Evolutionary conservation across 1,139 yeast species (phyloP), one percentile per base, ranked within the genome.

Genomic region (Debaryomycetaceae sp.): DNA sequence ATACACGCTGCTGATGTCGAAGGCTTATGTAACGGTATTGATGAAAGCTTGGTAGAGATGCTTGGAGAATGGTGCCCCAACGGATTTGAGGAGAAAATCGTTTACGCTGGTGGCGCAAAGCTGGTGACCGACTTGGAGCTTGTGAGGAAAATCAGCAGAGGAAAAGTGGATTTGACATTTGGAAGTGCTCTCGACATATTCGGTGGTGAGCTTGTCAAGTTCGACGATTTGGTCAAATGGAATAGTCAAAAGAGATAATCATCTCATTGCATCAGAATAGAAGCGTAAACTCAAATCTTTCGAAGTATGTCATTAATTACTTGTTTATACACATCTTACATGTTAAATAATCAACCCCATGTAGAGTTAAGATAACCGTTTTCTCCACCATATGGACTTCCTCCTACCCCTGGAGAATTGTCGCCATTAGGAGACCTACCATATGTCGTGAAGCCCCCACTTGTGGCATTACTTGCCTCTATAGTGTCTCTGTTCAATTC

Each of bases 1-100:
- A 84, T 93, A 24, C 99, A 93, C 66, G 99, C 99, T 4, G 99
- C 99, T 0, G 99, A 93, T 62, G 98, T 93, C 3, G 99, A 93
- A 65, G 99, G 99, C 0, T 72, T 93, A 24, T 93, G 99, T 62
- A 78, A 81, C 38, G 99, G 99, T 0, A 87, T 93, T 38, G 99
- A 93, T 58, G 83, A 83, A 56, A 76, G 82, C 17, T 71, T 93
- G 43, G 98, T 93, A 5, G 48, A 51, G 24, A 77, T 76, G 45
- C 70, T 93, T 36, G 90, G 91, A 11, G 79, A 83, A 53, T 93
- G 99, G 98, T 80, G 84, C 48, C 76, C 78, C 3, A 38, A 49
- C 1, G 75, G 73, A 1, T 75, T 80, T 41, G 78, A 76, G 34
- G 76, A 87, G 2, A 90, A 85, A 36, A 81, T 88, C 6, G 96